Percentiles rank a stretch among this genome's conserved stretches.
These are phyloP conservation scores for Monosporascus sp. DNA, from an alignment of 2,329 filamentous ascomycete genomes.

Conservation along the genomic window DNA sequence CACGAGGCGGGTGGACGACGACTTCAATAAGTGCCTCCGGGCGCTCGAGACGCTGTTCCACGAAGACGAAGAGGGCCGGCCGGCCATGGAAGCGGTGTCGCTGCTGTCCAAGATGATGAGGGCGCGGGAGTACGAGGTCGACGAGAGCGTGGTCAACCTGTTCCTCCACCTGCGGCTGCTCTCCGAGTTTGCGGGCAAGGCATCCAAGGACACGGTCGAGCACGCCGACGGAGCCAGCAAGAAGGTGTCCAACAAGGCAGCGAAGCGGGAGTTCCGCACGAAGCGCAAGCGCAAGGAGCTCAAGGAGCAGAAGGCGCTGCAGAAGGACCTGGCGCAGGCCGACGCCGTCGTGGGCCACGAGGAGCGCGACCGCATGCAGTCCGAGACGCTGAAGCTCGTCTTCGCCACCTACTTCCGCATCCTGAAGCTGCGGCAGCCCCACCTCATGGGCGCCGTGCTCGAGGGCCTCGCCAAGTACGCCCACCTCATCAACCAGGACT, in stretches of 20 bases:
- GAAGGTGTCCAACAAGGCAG: slow-evolving; percentile 56
- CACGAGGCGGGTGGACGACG: slow-evolving; percentile 61
- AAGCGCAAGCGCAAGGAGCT: slow-evolving; percentile 79
- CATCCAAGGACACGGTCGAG: slow-evolving; percentile 72
- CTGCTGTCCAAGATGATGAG: slow-evolving; percentile 95
- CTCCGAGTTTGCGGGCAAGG: slow-evolving; percentile 81
- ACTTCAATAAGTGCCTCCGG: slow-evolving; percentile 71
- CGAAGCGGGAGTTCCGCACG: slow-evolving; percentile 79
- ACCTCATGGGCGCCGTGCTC: slow-evolving; percentile 93
- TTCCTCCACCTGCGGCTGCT: slow-evolving; percentile 87
- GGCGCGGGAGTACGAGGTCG: slow-evolving; percentile 71
- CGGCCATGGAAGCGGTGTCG: slow-evolving; percentile 79
- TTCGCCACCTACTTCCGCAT: slow-evolving; percentile 95
- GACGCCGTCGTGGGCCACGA: slow-evolving; percentile 89
- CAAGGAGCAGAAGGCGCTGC: slow-evolving; percentile 80
- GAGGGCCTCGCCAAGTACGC: slow-evolving; percentile 92
- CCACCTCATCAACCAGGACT: slow-evolving; percentile 97
- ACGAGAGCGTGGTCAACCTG: slow-evolving; percentile 82
- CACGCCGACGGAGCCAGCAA: slow-evolving; percentile 24
- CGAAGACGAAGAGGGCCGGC: slow-evolving; percentile 83
- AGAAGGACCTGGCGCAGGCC: slow-evolving; percentile 89
- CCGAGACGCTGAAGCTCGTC: slow-evolving; percentile 91
- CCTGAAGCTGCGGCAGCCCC: slow-evolving; percentile 72
- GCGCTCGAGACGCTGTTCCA: slow-evolving; percentile 77
- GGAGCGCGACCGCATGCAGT: slow-evolving; percentile 88